phyloP scores from a whole-genome alignment of 2,329 filamentous ascomycete genomes.

The Penicillium frequentans region DNA sequence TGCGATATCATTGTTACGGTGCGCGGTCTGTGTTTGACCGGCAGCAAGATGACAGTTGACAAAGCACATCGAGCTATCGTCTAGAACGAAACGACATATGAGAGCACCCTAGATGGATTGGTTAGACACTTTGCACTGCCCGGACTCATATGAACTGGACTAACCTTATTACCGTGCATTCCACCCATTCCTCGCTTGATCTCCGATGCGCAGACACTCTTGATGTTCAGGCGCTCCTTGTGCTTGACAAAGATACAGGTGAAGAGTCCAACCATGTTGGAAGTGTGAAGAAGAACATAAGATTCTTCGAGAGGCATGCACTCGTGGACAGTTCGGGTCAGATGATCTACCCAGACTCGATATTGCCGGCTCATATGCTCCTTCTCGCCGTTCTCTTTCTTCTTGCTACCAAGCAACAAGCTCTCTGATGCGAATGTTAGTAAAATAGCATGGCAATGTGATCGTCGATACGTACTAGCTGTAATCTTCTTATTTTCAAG shows the following conservation, averaged over 20 bases:
- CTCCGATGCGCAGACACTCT: conserved; percentile 74
- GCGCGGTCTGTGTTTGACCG: conserved; percentile 83
- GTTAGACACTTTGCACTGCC: conserved; percentile 5
- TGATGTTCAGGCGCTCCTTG: conserved; percentile 71
- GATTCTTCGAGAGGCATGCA: conserved; percentile 73
- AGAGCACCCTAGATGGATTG: conserved; percentile 65
- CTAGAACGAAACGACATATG: conserved; percentile 85
- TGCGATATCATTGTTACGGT: conserved; percentile 89
- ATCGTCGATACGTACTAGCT: conserved; percentile 62
- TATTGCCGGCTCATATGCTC: conserved; percentile 98
- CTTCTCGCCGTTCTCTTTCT: conserved; percentile 74
- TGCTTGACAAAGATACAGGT: conserved; percentile 94
- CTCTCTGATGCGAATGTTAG: conserved; percentile 55
- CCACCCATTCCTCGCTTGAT: conserved; percentile 97
- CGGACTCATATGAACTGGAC: conserved; percentile 2
- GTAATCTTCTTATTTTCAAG: conserved; percentile 96
- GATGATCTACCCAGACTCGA: conserved; percentile 90
- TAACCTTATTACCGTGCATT: conserved; percentile 85
- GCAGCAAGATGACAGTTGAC: conserved; percentile 97
- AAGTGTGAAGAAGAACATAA: conserved; percentile 84
- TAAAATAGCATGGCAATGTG: background rate
- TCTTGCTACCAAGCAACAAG: conserved; percentile 75
- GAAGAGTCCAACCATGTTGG: conserved; percentile 89
- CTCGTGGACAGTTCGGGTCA: conserved; percentile 79
- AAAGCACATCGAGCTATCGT: conserved; percentile 93